Conservation (phyloP, 2,329 filamentous ascomycete genomes). For the Colletotrichum tamarilloi region DNA sequence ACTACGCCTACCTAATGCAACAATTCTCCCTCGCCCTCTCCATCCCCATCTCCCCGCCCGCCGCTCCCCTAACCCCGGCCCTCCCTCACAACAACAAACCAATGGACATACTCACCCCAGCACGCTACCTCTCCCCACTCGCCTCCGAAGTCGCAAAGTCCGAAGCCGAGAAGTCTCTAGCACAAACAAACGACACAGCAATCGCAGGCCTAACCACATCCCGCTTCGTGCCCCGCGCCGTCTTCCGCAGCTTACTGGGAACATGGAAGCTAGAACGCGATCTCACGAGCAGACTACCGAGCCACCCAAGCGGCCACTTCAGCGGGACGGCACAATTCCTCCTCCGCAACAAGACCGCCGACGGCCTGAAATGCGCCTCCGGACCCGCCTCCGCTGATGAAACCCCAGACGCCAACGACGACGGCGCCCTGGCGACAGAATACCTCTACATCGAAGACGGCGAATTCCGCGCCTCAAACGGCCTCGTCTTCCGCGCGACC, state of each 20-base stretch:
- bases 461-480: conserved; percentile 68
- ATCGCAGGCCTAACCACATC: conserved; percentile 54
- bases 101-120: conserved; percentile 67
- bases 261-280: conserved; percentile 73
- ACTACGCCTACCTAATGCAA: conserved; percentile 82
- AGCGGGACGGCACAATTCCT: conserved; percentile 73
- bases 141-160: conserved; percentile 49
- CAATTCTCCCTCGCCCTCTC: conserved; percentile 71
- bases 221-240: conserved; percentile 70
- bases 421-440: conserved; percentile 58
- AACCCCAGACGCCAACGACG: conserved; percentile 35
- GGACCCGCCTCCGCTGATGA: conserved; percentile 12
- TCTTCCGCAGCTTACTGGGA: conserved; percentile 78
- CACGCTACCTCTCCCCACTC: conserved; percentile 59
- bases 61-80: conserved; percentile 45
- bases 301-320: conserved; percentile 73
- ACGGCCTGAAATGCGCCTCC: conserved; percentile 55
- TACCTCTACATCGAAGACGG: conserved; percentile 79
- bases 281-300: conserved; percentile 63
- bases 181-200: conserved; percentile 56
- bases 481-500: conserved; percentile 68
- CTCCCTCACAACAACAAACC: conserved; percentile 54
- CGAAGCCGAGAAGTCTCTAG: conserved; percentile 56
- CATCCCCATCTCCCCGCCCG: conserved; percentile 55
- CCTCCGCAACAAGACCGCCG: conserved; percentile 67